phyloP scores from a whole-genome alignment of 305 asterid genomes.

The Rubia peregrina region DNA sequence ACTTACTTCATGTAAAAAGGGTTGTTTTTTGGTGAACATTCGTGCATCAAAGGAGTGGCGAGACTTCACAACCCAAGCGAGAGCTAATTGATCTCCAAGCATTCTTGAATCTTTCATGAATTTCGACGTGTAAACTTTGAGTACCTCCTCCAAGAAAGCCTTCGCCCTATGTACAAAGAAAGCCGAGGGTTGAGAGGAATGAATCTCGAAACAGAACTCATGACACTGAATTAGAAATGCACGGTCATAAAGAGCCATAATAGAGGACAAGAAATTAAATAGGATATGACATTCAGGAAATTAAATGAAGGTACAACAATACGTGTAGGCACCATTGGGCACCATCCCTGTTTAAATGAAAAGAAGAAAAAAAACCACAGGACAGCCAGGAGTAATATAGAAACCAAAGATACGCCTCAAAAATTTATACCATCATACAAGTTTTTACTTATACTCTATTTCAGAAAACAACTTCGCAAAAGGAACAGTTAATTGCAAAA shows the following conservation, averaged over 20 bases:
- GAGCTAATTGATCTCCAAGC: constrained; percentile 14
- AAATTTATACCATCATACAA: background rate
- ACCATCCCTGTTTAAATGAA: background rate
- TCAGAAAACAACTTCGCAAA: background rate
- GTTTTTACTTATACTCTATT: background rate
- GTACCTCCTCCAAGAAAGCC: constrained; percentile 10
- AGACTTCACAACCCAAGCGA: constrained; percentile 38
- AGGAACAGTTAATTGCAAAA: background rate
- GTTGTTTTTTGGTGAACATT: constrained; percentile 53
- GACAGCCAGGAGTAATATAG: background rate
- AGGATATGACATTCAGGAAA: background rate
- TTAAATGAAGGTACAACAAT: background rate
- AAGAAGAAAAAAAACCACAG: background rate
- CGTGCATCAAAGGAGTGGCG: constrained; percentile 42
- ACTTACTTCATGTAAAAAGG: constrained; percentile 45
- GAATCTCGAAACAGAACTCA: background rate
- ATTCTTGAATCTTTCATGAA: constrained; percentile 11
- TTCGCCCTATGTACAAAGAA: constrained; percentile 1
- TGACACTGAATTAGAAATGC: background rate
- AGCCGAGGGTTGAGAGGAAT: background rate
- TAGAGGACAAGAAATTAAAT: background rate
- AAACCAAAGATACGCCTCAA: background rate
- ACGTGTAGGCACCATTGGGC: background rate
- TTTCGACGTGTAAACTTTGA: background rate
- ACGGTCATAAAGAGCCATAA: background rate